Percentiles rank a stretch among this genome's conserved stretches.
These are phyloP conservation scores for Ustilago curta DNA, from an alignment of 1,284 basidiomycete genomes.

Conservation along the genomic window DNA sequence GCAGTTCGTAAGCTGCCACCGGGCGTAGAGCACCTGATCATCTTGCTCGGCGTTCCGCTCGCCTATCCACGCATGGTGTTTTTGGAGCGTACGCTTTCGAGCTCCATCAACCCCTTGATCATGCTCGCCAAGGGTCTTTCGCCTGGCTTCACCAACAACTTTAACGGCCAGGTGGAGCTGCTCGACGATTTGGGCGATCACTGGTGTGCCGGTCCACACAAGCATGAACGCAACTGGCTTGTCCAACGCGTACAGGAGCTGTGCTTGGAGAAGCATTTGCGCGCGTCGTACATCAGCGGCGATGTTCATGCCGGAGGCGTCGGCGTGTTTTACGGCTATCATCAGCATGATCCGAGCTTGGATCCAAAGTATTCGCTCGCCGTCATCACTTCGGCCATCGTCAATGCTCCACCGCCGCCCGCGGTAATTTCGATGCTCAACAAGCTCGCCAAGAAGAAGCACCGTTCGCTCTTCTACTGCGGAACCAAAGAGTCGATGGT, in stretches of 20 bases:
- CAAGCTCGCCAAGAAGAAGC: constrained; percentile 82
- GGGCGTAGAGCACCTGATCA: constrained; percentile 65
- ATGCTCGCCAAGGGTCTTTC: constrained; percentile 62
- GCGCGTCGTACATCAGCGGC: constrained; percentile 64
- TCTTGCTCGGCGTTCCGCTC: constrained; percentile 68
- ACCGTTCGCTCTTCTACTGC: constrained; percentile 72
- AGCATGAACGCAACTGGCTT: constrained; percentile 91
- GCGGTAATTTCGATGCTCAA: constrained; percentile 84
- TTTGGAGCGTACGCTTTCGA: constrained; percentile 62
- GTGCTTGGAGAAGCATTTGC: constrained; percentile 55
- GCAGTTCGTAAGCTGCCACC: constrained; percentile 53
- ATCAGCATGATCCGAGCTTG: constrained; percentile 54
- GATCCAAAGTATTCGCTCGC: constrained; percentile 67
- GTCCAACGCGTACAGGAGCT: constrained; percentile 74
- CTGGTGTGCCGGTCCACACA: constrained; percentile 73
- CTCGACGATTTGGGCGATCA: constrained; percentile 78
- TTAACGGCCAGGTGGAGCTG: constrained; percentile 68
- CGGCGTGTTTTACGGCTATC: constrained; percentile 52
- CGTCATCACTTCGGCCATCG: constrained; percentile 66
- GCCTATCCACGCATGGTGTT: constrained; percentile 69
- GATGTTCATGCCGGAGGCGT: constrained; percentile 66
- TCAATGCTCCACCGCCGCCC: constrained; percentile 76
- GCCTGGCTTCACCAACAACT: constrained; percentile 66
- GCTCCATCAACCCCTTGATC: constrained; percentile 62
- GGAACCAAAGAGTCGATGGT: constrained; percentile 80